Evolutionary conservation across 768 basidiomycete species (phyloP), one percentile per base, ranked within the genome.

Genomic region (Gymnopilus junonius): DNA sequence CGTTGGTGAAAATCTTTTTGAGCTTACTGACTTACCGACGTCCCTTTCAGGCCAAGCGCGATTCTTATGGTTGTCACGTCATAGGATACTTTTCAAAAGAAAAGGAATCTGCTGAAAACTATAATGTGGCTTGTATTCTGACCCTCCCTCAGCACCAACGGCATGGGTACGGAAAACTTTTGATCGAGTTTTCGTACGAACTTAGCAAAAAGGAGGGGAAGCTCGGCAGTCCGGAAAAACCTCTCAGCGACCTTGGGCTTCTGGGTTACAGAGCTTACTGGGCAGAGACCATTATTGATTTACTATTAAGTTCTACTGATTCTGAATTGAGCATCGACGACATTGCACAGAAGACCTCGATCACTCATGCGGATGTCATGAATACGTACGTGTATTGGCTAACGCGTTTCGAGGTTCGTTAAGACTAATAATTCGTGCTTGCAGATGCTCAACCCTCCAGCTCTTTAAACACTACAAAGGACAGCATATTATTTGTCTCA

Each of bases 71-170:
- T 32, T 95, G 93, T 75, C 97, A 99, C 74, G 78, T 97, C 67
- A 92, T 99, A 67, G 97, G 97, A 25, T 99, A 98, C 79, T 99
- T 99, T 77, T 98, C 95, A 29, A 99, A 99, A 73, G 97, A 99
- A 80, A 99, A 99, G 75, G 97, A 99, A 76, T 96, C 88, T 2
- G 92, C 97, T 27, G 97, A 99, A 70, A 94, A 89, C 70, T 99
- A 99, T 83, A 99, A 99, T 76, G 93, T 99, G 58, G 97, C 97
- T 0, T 99, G 97, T 83, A 98, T 99, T 76, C 80, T 99, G 62
- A 95, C 97, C n/a, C 85, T 99, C 42, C 97, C 97, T 5, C 97
- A 99, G 73, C 94, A 99, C 73, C 97, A 99, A 75, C 91, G 97
- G 34, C 90, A 93, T 73, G 96, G 96, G 5, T 97, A 95, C 75